Evolutionary conservation across 371 early-diverging fungal genomes (phyloP), one percentile per base, ranked within the genome.

Genomic region (Mucor circinelloides): DNA sequence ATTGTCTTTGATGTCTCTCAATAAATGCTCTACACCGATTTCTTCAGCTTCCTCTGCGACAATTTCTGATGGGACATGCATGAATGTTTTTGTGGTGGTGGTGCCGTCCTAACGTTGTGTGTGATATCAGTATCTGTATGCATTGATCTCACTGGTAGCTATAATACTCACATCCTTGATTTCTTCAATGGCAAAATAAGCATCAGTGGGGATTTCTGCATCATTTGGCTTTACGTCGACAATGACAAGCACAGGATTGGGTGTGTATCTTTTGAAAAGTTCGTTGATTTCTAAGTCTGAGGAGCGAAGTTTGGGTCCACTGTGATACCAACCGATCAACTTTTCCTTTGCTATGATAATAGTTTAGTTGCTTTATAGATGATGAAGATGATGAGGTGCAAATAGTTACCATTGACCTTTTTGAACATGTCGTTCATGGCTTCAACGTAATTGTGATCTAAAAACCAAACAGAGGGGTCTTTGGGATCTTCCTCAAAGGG

Each of bases 31-130:
- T 2, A 99, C 99, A 63, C 99, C 99, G 71, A 99, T 99, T 80
- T 99, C 99, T 82, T 99, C 99, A 9, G 99, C 95, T 84, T 99
- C 99, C 74, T 99, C 99, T 3, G 99, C 99, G 42, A 96, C 99
- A 69, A 99, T 97, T 60, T 90, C 90, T 21, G 96, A 95, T 8
- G 95, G 93, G 23, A 98, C 90, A 79, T 99, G 98, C 79, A 93
- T 91, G 82, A 99, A 99, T 28, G 97, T 95, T 79, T 93, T 90
- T 58, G 94, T 95, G 1, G 96, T 94, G 5, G 96, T 90, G 44
- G 97, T 93, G 59, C 98, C 97, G 75, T 98, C 97, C 96, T 97
- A 68, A n/a, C n/a, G n/a, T 30, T 10, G 57, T 4, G 15, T 19
- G 23, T 38, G 3, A 34, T 36, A 27, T 63, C 9, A 48, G 52